phyloP scores from a whole-genome alignment of 2,329 filamentous ascomycete species.

The Colletotrichum orchidophilum region DNA sequence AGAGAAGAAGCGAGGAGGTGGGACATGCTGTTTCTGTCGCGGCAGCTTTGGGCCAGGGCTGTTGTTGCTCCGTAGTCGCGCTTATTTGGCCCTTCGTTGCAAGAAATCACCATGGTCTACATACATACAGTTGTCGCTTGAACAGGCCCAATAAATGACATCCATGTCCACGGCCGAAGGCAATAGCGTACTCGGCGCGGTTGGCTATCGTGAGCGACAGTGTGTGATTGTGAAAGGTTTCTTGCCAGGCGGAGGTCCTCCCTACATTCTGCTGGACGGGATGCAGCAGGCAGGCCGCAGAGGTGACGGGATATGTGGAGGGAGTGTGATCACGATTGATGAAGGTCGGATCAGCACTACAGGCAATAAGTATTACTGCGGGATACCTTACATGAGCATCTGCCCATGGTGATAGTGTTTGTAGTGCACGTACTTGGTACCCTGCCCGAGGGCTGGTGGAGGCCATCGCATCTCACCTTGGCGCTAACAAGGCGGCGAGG shows the following conservation, averaged over 20 bases:
- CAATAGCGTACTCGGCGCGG: too few relatives aligned
- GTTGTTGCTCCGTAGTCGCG: not conserved
- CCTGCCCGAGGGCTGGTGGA: not conserved
- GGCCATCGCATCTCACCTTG: slow-evolving; percentile 5
- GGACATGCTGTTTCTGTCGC: not conserved
- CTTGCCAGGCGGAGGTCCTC: not conserved
- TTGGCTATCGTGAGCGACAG: not conserved
- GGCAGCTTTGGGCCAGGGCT: not conserved
- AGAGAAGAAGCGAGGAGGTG: slow-evolving; percentile 10
- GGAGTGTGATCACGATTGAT: slow-evolving; percentile 21
- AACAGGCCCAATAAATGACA: not conserved
- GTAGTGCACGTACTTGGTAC: not conserved
- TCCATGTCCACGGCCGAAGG: not conserved
- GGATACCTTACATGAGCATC: not conserved
- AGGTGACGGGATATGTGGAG: not conserved
- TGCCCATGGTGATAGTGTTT: not conserved
- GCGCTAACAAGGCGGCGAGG: not conserved
- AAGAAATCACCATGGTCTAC: too few relatives aligned
- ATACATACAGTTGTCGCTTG: not conserved
- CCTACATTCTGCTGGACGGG: not conserved
- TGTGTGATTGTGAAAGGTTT: not conserved
- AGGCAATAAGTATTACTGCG: not conserved
- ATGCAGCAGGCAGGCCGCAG: not conserved
- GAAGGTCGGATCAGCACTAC: slow-evolving; percentile 14
- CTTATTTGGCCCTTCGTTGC: not conserved